Evolutionary conservation across 257 asterid genomes (phyloP), one percentile per base, ranked within the genome.

Genomic region (Plantago major): DNA sequence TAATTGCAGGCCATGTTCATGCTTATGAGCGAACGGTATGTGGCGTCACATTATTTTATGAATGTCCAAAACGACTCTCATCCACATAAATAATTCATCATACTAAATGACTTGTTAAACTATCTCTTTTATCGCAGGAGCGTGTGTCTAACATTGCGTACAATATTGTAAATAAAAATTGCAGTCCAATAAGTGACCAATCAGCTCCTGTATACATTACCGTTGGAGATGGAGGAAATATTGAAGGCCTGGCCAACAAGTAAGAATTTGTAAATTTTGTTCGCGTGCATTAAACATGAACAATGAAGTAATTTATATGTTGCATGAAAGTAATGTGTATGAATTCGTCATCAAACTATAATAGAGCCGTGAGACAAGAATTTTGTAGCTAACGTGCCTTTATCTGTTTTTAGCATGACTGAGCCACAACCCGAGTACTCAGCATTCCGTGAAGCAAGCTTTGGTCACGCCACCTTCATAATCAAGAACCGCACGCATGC

Each of bases 1-100:
- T 91, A 37, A 85, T 85, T 63, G 82, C 98, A 3, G 98, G 98
- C 60, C 98, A 88, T 62, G 95, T 91, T 54, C 96, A 91, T 18
- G 95, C 96, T 5, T 88, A 90, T 45, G 98, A 90, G 58, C 74
- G 98, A 66, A 75, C 95, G n/a, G n/a, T 54, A 95, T 90, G 75
- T 3, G 83, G 66, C 40, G 53, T n/a, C 7, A 10, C 42, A 33
- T 16, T 42, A 17, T n/a, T 13, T 13, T 5, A 30, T 30, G 37
- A 30, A 30, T 5, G 5, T 30, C 3, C 3, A 2, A 30, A 2
- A 30, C 5, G 37, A 30, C 37, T 57, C 14, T 30, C 5, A 30
- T 2, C 37, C 37, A 30, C 37, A 30, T 30, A 30, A 30, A 30
- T 5, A 30, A 3, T 2, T 5, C 37, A 30, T 30, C 3, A 3